Percentiles rank a stretch among this genome's conserved stretches.
Evolutionary conservation across 257 asterid species (phyloP).

Genomic region (Primulina huaijiensis): DNA sequence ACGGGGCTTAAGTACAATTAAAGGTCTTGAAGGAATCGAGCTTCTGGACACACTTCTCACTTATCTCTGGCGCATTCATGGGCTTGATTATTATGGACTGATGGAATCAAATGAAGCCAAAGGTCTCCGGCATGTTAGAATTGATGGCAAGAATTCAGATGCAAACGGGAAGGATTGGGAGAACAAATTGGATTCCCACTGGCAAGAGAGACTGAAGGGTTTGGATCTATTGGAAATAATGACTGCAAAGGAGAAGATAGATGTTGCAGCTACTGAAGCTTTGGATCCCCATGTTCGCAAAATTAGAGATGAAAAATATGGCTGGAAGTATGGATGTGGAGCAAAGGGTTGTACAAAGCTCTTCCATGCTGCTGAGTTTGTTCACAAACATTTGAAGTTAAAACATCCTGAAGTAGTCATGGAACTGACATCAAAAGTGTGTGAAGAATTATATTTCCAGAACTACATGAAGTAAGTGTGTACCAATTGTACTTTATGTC

Average conservation of each 20-base stretch:
- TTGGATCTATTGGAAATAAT: conserved; percentile 85
- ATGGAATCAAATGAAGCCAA: conserved; percentile 79
- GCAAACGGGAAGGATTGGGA: conserved; percentile 74
- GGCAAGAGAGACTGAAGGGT: conserved; percentile 92
- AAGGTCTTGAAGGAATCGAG: conserved; percentile 94
- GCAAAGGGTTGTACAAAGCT: conserved; percentile 99
- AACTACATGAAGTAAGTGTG: conserved; percentile 88
- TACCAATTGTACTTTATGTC: neutral
- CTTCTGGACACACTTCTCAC: conserved; percentile 89
- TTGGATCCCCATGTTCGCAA: conserved; percentile 90
- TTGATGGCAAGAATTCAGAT: conserved; percentile 59
- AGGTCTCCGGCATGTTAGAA: conserved; percentile 85
- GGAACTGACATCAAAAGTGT: conserved; percentile 78
- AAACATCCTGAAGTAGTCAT: conserved; percentile 78
- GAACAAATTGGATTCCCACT: conserved; percentile 65
- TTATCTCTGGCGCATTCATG: conserved; percentile 98
- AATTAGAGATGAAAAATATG: conserved; percentile 98
- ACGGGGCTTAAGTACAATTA: conserved; percentile 69
- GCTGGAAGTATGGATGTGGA: conserved; percentile 99
- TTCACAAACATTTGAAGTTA: conserved; percentile 87
- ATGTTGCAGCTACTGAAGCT: conserved; percentile 81
- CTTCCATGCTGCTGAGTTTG: conserved; percentile 95
- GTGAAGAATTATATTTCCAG: conserved; percentile 84
- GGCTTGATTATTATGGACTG: conserved; percentile 89
- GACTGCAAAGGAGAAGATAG: conserved; percentile 94